Evolutionary conservation across 2,329 filamentous ascomycete species (phyloP).

Genomic region (Sphaerulina vaccinii): DNA sequence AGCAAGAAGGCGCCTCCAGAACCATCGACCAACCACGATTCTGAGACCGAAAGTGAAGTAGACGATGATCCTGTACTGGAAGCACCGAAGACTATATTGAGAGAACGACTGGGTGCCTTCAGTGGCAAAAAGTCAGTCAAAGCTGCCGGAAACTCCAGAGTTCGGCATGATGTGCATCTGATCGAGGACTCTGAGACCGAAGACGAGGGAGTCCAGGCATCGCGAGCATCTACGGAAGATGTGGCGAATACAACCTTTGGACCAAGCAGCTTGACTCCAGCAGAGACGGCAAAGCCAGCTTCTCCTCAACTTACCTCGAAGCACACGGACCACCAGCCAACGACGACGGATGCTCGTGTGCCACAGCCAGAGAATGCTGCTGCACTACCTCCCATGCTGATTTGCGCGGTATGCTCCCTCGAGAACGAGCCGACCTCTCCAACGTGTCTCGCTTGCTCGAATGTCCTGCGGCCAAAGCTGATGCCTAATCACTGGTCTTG

Average conservation of each 20-base stretch:
- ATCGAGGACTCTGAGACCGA: conserved; percentile 22
- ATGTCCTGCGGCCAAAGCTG: conserved; percentile 61
- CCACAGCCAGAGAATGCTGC: not conserved
- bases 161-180: not conserved
- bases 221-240: not conserved
- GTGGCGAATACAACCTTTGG: not conserved
- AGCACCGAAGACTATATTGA: not conserved
- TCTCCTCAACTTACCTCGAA: too few species aligned
- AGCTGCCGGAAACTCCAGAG: not conserved
- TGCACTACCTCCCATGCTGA: conserved; percentile 34
- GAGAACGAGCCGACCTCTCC: conserved; percentile 55
- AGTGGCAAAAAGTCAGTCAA: not conserved
- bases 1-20: conserved; percentile 1
- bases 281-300: not conserved
- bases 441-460: conserved; percentile 67
- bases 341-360: not conserved
- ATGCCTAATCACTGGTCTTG: conserved; percentile 66
- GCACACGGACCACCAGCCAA: not conserved
- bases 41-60: conserved; percentile 33
- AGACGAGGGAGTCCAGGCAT: conserved; percentile 8
- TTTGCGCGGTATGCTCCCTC: conserved; percentile 65
- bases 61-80: conserved; percentile 7
- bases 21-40: conserved; percentile 22
- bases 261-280: not conserved
- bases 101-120: not conserved